A percentile compares a stretch with the other conserved stretches of the same genome.
These are phyloP conservation scores for Coemansia biformis DNA, from an alignment of 192 early-diverging fungal species.

Conservation along the genomic window DNA sequence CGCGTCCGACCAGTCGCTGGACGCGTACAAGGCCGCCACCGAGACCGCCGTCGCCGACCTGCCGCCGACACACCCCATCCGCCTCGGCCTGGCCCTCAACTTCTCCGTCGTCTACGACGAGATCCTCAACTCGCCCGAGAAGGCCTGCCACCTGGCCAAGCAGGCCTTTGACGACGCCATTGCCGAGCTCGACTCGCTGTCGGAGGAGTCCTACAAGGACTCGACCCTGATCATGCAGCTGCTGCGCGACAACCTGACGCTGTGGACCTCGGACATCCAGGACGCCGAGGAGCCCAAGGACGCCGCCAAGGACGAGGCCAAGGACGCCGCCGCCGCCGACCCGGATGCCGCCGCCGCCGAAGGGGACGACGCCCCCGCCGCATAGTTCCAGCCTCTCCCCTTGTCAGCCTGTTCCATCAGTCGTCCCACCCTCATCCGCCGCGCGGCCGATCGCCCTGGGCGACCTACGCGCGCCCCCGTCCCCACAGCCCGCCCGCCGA, in stretches of 20 bases:
- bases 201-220: conserved; percentile 96
- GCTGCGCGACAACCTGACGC: conserved; percentile 91
- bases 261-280: conserved; percentile 92
- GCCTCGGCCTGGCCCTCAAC: conserved; percentile 95
- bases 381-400: too few relatives aligned
- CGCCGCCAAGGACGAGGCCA: conserved; percentile 23
- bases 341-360: conserved; percentile 15
- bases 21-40: conserved; percentile 94
- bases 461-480: too few relatives aligned
- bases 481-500: too few relatives aligned
- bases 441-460: too few relatives aligned
- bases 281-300: conserved; percentile 32
- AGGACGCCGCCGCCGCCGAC: conserved; percentile 19
- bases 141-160: conserved; percentile 87
- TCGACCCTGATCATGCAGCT: conserved; percentile 98
- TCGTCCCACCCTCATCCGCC: too few relatives aligned
- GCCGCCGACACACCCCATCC: conserved; percentile 91
- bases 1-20: conserved; percentile 80
- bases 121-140: conserved; percentile 91
- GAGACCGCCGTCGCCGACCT: conserved; percentile 79
- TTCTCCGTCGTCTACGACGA: conserved; percentile 99
- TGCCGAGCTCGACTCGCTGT: conserved; percentile 87
- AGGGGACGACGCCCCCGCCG: conserved; percentile 16
- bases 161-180: conserved; percentile 96
- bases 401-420: too few relatives aligned